Conservation (phyloP, 352 stramenopile species). For the Pythium oligandrum region DNA sequence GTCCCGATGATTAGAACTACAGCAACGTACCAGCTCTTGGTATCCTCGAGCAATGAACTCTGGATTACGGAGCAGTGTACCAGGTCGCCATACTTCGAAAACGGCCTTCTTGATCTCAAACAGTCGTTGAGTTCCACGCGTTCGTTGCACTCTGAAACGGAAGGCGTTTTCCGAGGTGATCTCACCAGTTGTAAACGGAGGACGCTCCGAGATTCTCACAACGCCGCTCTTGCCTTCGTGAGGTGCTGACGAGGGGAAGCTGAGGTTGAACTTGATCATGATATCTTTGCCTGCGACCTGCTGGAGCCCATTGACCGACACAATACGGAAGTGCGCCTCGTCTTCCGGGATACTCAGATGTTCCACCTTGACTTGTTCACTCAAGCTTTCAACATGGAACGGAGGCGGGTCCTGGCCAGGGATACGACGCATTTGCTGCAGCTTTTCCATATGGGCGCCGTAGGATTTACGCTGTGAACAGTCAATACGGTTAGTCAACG, state of each 20-base stretch:
- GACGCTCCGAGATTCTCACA: slow-evolving; percentile 25
- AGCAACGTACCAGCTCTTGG: slow-evolving; percentile 47
- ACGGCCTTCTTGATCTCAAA: slow-evolving; percentile 78
- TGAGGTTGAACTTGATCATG: slow-evolving; percentile 73
- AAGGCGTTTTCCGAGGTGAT: slow-evolving; percentile 26
- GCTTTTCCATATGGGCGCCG: slow-evolving; percentile 34
- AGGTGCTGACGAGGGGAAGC: slow-evolving; percentile 47
- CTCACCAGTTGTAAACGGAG: slow-evolving; percentile 23
- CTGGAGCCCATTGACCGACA: slow-evolving; percentile 36
- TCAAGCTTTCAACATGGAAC: slow-evolving; percentile 36
- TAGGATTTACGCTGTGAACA: slow-evolving; percentile 53
- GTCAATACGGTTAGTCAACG: not conserved
- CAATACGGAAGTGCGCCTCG: slow-evolving; percentile 44
- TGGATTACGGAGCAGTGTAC: slow-evolving; percentile 55
- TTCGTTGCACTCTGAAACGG: slow-evolving; percentile 48
- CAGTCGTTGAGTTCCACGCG: slow-evolving; percentile 60
- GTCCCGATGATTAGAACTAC: no score
- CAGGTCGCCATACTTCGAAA: slow-evolving; percentile 72
- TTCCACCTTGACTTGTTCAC: slow-evolving; percentile 39
- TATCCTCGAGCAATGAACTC: slow-evolving; percentile 63
- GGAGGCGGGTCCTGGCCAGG: slow-evolving; percentile 40
- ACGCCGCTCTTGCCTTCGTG: slow-evolving; percentile 55
- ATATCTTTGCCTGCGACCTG: slow-evolving; percentile 41
- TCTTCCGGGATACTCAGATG: slow-evolving; percentile 40
- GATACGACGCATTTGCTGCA: slow-evolving; percentile 46